A percentile compares a stretch with the other conserved stretches of the same genome.
phyloP scores from a whole-genome alignment of 23 red algal species.

The Gracilaria vermiculophylla region DNA sequence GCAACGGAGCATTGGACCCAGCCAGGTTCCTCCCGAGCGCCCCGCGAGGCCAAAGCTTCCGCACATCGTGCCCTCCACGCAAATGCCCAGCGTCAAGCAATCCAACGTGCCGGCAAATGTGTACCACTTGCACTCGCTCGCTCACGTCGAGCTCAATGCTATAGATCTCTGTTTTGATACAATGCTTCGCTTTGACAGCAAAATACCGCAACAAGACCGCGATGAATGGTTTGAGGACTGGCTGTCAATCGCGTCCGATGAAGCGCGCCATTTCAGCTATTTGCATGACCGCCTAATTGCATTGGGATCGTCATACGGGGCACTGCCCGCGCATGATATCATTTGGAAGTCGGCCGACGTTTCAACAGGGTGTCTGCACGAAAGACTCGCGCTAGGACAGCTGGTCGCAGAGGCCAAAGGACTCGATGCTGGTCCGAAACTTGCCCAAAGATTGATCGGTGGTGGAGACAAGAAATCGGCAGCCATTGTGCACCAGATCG shows the following conservation, averaged over 20 bases:
- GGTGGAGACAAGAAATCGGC: slow-evolving; percentile 47
- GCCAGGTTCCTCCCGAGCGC: neutral
- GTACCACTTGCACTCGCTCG: slow-evolving; percentile 70
- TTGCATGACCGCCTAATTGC: slow-evolving; percentile 49
- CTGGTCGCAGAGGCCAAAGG: slow-evolving; percentile 73
- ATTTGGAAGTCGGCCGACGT: slow-evolving; percentile 70
- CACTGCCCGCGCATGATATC: slow-evolving; percentile 68
- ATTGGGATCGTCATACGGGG: slow-evolving; percentile 70
- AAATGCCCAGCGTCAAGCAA: slow-evolving; percentile 58
- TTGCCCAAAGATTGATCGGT: slow-evolving; percentile 53
- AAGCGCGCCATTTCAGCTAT: slow-evolving; percentile 68
- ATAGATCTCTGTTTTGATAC: slow-evolving; percentile 85
- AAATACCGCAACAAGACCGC: neutral
- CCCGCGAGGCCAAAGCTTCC: slow-evolving; percentile 39
- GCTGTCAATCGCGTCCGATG: slow-evolving; percentile 68
- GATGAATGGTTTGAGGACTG: slow-evolving; percentile 65
- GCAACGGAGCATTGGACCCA: neutral
- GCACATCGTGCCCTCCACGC: slow-evolving; percentile 23
- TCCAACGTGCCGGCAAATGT: slow-evolving; percentile 31
- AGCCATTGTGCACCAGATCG: slow-evolving; percentile 46
- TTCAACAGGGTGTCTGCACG: slow-evolving; percentile 19
- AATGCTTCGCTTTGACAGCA: slow-evolving; percentile 51
- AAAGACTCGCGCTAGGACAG: slow-evolving; percentile 71
- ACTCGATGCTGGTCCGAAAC: slow-evolving; percentile 74
- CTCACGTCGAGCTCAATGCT: slow-evolving; percentile 85